Evolutionary conservation across 164 flowering plant genomes (phyloP), one percentile per base, ranked within the genome.

Genomic region (Aristolochia fimbriata): DNA sequence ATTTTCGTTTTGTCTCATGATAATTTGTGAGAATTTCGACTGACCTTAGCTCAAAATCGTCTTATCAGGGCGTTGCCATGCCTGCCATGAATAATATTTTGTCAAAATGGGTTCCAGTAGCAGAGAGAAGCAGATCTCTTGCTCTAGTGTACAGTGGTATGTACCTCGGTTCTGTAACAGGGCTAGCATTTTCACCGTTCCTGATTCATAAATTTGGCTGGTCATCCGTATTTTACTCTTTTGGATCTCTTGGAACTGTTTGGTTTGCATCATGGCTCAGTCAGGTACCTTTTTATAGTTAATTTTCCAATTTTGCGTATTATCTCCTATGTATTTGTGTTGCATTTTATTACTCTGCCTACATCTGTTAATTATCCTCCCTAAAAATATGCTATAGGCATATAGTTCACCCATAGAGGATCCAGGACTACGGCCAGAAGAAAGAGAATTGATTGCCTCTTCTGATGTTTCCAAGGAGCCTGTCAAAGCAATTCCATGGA

Each of bases 151-250:
- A 93, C 73, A 93, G 98, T 74, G 98, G 98, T 48, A 93, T 93
- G 98, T 89, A 93, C 73, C 90, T 93, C 71, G 98, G 98, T 58
- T 93, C 97, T 45, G 98, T 93, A 25, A 86, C 96, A 58, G 98
- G 98, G 54, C 68, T 93, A 50, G 96, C 94, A 12, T 87, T 93
- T 75, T 93, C 98, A 43, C 98, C 98, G 1, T 72, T 87, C 24
- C 64, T 89, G 43, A 93, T 93, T 61, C 98, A 93, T 60, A 74
- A 72, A 19, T 86, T 70, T 65, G 98, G 97, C 13, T 93, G 97
- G 98, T 92, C 97, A 61, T 93, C 98, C 15, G 96, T 93, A 22
- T 93, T 93, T 68, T 93, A 78, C 75, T 84, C 97, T 58, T 93
- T 93, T 68, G 98, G 98, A 41, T 93, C 98, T 59, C 81, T 93